A percentile compares a stretch with the other conserved stretches of the same genome.
Conservation (phyloP, 139 green algal species). For the Prasinococcaceae sp. region DNA sequence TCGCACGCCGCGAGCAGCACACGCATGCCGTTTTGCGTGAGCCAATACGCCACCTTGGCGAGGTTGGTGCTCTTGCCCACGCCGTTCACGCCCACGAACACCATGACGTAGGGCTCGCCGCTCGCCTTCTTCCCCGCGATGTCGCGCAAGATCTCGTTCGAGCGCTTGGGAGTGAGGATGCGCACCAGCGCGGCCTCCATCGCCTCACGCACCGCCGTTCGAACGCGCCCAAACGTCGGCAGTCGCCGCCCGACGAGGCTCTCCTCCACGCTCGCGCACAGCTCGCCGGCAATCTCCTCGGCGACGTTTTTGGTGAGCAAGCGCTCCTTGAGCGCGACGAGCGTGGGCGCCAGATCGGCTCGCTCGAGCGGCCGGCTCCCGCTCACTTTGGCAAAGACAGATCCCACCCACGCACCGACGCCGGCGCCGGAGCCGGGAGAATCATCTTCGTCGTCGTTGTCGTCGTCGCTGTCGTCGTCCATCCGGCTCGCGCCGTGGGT, state of each 20-base stretch:
- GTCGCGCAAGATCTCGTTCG: slow-evolving; percentile 62
- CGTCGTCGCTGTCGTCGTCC: slow-evolving; percentile 27
- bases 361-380: slow-evolving; percentile 57
- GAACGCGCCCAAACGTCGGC: slow-evolving; percentile 64
- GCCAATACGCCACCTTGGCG: slow-evolving; percentile 90
- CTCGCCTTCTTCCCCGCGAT: slow-evolving; percentile 35
- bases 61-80: slow-evolving; percentile 98
- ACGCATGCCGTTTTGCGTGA: slow-evolving; percentile 55
- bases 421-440: not conserved
- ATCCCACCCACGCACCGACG: slow-evolving; percentile 45
- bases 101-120: slow-evolving; percentile 82
- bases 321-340: slow-evolving; percentile 75
- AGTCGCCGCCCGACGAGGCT: slow-evolving; percentile 74
- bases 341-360: slow-evolving; percentile 64
- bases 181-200: slow-evolving; percentile 25
- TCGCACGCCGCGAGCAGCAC: slow-evolving; percentile 94
- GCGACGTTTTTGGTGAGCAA: slow-evolving; percentile 97
- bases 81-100: slow-evolving; percentile 98
- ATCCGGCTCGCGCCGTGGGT: slow-evolving; percentile 1
- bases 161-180: slow-evolving; percentile 29
- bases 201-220: slow-evolving; percentile 33
- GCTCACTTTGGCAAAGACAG: slow-evolving; percentile 54
- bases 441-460: slow-evolving; percentile 35
- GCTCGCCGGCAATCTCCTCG: slow-evolving; percentile 81
- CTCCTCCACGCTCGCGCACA: slow-evolving; percentile 51